phyloP scores from a whole-genome alignment of 2,329 filamentous ascomycete genomes.

The Clarireedia homoeocarpa region DNA sequence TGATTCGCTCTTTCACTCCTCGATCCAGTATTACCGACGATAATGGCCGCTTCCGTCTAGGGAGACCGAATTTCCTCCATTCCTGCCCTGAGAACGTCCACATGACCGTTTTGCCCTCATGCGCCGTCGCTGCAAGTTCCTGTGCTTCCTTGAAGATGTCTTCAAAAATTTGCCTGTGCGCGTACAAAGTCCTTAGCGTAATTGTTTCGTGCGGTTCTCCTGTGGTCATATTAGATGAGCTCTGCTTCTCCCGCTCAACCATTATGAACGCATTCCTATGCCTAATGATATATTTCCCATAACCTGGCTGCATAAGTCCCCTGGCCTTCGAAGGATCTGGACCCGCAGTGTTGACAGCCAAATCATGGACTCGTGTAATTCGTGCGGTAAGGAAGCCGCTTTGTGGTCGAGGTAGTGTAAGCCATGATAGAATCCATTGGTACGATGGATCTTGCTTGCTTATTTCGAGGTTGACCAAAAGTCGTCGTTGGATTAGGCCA shows the following conservation, averaged over 20 bases:
- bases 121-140: slow-evolving; percentile 65
- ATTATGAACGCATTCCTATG: slow-evolving; percentile 82
- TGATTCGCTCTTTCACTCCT: slow-evolving; percentile 54
- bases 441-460: slow-evolving; percentile 90
- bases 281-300: slow-evolving; percentile 79
- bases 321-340: slow-evolving; percentile 64
- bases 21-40: slow-evolving; percentile 80
- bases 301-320: slow-evolving; percentile 86
- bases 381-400: slow-evolving; percentile 38
- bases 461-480: slow-evolving; percentile 94
- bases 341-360: slow-evolving; percentile 49
- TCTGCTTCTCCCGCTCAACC: slow-evolving; percentile 79
- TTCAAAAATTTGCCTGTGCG: slow-evolving; percentile 82
- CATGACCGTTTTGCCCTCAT: slow-evolving; percentile 88
- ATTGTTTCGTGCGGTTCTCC: slow-evolving; percentile 93
- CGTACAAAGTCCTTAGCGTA: slow-evolving; percentile 84
- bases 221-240: slow-evolving; percentile 70
- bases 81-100: slow-evolving; percentile 79
- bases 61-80: slow-evolving; percentile 78
- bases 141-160: slow-evolving; percentile 85
- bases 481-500: slow-evolving; percentile 69
- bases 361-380: slow-evolving; percentile 52
- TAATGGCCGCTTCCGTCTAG: slow-evolving; percentile 78
- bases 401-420: slow-evolving; percentile 69
- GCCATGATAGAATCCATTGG: slow-evolving; percentile 89